Evolutionary conservation across 306 rosid species (phyloP).

Genomic region (Acmispon strigosus): DNA sequence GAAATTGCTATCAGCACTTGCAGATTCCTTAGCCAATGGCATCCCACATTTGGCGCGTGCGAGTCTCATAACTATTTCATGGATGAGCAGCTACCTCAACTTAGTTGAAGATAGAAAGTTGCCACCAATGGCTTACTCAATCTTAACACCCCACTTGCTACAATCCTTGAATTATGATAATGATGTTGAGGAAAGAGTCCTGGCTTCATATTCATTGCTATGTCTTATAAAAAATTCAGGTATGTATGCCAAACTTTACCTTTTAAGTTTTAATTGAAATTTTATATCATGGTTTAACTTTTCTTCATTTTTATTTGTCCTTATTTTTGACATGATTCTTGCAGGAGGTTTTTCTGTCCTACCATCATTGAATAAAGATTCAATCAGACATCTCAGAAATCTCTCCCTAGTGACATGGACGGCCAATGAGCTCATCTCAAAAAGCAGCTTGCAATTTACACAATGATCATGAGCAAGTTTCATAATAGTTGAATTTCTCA

Average conservation of each 20-base stretch:
- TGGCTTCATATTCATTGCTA: slow-evolving; percentile 65
- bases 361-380: slow-evolving; percentile 31
- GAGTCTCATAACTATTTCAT: slow-evolving; percentile 58
- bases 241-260: slow-evolving; percentile 36
- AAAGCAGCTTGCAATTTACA: slow-evolving; percentile 7
- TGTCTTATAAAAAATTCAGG: slow-evolving; percentile 54
- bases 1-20: slow-evolving; percentile 56
- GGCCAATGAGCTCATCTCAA: slow-evolving; percentile 51
- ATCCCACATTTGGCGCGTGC: slow-evolving; percentile 60
- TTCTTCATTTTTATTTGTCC: background rate
- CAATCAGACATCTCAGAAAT: slow-evolving; percentile 47
- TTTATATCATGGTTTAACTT: background rate
- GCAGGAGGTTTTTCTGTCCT: slow-evolving; percentile 32
- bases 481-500: background rate
- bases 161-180: slow-evolving; percentile 45
- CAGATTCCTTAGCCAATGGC: slow-evolving; percentile 49
- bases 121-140: slow-evolving; percentile 38
- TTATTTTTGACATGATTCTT: background rate
- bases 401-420: slow-evolving; percentile 87
- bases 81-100: slow-evolving; percentile 59
- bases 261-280: background rate
- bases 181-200: slow-evolving; percentile 75
- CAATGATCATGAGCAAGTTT: background rate
- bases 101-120: slow-evolving; percentile 35
- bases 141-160: slow-evolving; percentile 46